Evolutionary conservation across 805 yeast genomes (phyloP), one percentile per base, ranked within the genome.

Genomic region (Diddensiella caesifluorescens): DNA sequence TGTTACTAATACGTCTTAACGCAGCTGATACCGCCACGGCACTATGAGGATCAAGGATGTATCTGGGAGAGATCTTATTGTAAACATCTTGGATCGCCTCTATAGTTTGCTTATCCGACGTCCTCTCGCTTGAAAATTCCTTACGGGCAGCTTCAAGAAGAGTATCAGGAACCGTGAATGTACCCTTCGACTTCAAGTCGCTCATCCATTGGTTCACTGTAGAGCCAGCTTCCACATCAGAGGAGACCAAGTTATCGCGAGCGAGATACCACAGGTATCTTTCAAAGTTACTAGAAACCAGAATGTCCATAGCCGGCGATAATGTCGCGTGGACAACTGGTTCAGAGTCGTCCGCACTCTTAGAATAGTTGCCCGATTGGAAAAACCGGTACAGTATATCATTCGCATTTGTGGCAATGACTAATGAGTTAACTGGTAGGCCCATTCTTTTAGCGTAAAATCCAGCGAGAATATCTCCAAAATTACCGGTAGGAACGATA

Each of bases 271-370:
- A 92, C 53, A 92, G 71, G 61, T 89, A 77, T 67, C 99, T 83
- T 71, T 92, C 99, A 59, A 92, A 92, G 66, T 92, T 92, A 21
- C 95, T 84, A 13, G 97, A 87, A 44, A 92, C 86, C 55, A 87
- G 75, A 57, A 92, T 92, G 64, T 92, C 99, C 99, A 92, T 92
- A 34, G 99, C 99, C 50, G 99, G 99, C 2, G 97, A 86, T 55
- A 80, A 69, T 9, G 97, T 89, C 25, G 90, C 88, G 60, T 83
- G 85, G 35, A 87, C 97, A 43, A 75, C 77, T 41, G 70, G 70
- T 25, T 69, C 67, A 35, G 64, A 70, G 22, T 67, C 70, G 12
- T 47, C 46, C 19, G 50, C 56, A 15, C 50, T 47, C 71, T 87
- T 89, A 55, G 82, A 88, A 59, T 92, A 92, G 49, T 75, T 71